Evolutionary conservation across 2,329 filamentous ascomycete genomes (phyloP).

Genomic region (Scedosporium aurantiacum): DNA sequence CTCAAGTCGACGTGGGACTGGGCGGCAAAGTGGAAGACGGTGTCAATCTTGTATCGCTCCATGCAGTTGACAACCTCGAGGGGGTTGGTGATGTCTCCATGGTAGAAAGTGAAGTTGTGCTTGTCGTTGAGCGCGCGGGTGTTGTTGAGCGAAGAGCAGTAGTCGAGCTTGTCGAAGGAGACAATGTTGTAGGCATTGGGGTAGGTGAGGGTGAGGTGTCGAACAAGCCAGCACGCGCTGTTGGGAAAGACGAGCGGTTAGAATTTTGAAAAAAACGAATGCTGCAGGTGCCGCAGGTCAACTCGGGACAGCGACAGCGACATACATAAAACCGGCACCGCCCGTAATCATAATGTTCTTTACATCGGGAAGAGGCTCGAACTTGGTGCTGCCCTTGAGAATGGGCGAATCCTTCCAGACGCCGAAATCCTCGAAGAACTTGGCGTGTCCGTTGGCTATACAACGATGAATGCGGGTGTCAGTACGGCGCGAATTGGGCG

Average conservation of each 20-base stretch:
- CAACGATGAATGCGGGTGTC: slow-evolving; percentile 2
- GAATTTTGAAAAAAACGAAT: not conserved
- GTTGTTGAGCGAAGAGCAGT: slow-evolving; percentile 73
- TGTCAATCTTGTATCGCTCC: slow-evolving; percentile 62
- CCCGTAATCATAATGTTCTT: slow-evolving; percentile 78
- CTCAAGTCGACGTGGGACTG: slow-evolving; percentile 75
- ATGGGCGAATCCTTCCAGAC: slow-evolving; percentile 64
- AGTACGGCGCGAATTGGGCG: slow-evolving; percentile 4
- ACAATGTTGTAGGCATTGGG: slow-evolving; percentile 65
- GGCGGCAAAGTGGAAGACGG: slow-evolving; percentile 76
- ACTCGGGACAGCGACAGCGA: slow-evolving; percentile 8
- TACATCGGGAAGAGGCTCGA: slow-evolving; percentile 55
- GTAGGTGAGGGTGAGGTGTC: slow-evolving; percentile 66
- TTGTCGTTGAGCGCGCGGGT: slow-evolving; percentile 55
- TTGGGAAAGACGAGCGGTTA: slow-evolving; percentile 10
- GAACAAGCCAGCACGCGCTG: slow-evolving; percentile 73
- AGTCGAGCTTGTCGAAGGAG: slow-evolving; percentile 77
- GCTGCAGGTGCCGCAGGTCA: not conserved
- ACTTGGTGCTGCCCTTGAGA: slow-evolving; percentile 58
- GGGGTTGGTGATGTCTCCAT: slow-evolving; percentile 66
- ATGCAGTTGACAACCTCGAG: slow-evolving; percentile 60
- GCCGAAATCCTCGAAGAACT: slow-evolving; percentile 47
- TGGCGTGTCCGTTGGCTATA: slow-evolving; percentile 18
- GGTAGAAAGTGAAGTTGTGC: slow-evolving; percentile 67
- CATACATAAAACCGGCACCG: slow-evolving; percentile 77